Evolutionary conservation across 805 yeast genomes (phyloP).

Genomic region (Cyberlindnera americana): DNA sequence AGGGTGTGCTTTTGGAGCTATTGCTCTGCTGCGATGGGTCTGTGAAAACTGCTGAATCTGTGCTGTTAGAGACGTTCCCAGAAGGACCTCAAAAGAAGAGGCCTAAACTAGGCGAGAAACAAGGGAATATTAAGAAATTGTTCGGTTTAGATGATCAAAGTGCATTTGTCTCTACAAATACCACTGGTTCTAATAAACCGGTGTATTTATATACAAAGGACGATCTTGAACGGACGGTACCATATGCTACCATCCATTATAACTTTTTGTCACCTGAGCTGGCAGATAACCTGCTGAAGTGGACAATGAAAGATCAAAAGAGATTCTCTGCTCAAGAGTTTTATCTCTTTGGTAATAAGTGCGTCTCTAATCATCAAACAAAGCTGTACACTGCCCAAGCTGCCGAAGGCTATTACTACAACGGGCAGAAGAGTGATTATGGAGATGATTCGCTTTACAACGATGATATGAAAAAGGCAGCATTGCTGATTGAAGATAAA

Average conservation of each 20-base stretch:
- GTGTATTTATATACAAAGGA: conserved; percentile 46
- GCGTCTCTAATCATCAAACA: conserved; percentile 54
- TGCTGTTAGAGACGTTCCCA: conserved; percentile 37
- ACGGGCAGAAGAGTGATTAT: conserved; percentile 37
- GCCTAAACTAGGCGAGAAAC: conserved; percentile 9
- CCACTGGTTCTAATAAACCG: conserved; percentile 26
- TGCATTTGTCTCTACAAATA: conserved; percentile 14
- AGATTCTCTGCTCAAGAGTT: conserved; percentile 45
- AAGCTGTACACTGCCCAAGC: conserved; percentile 32
- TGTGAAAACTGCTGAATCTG: conserved; percentile 35
- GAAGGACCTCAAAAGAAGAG: conserved; percentile 12
- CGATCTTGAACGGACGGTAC: conserved; percentile 46
- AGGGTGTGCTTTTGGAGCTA: conserved; percentile 44
- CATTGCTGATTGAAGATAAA: conserved; percentile 35
- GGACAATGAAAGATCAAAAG: conserved; percentile 39
- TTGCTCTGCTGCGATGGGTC: conserved; percentile 54
- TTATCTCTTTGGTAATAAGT: conserved; percentile 58
- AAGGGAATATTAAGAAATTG: conserved; percentile 19
- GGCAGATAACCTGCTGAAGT: conserved; percentile 42
- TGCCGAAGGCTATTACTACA: conserved; percentile 30
- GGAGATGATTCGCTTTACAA: conserved; percentile 31
- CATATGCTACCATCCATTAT: conserved; percentile 47
- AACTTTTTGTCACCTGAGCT: conserved; percentile 49
- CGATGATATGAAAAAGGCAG: conserved; percentile 39
- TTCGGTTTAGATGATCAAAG: conserved; percentile 16